Evolutionary conservation across 1,139 yeast genomes (phyloP), one percentile per base, ranked within the genome.

Genomic region (Yamadazyma dushanensis): DNA sequence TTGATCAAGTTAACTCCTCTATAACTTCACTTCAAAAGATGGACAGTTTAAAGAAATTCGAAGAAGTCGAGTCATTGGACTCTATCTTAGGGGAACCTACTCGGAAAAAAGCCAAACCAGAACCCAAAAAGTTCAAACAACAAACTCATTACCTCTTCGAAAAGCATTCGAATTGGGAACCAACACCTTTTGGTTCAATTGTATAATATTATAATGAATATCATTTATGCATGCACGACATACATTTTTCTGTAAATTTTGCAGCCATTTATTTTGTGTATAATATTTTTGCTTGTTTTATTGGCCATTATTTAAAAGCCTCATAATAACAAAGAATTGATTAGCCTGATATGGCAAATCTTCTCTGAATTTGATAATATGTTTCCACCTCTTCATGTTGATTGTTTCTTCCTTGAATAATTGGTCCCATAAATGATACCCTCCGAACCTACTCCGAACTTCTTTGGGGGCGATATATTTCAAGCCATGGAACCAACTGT

Each of bases 301-400:
- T 15, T 8, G n/a, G 31, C 35, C 58, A 21, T 63, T 50, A 37
- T 61, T 59, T 64, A 68, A 58, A 40, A 63, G 63, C 32, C 70
- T 53, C 42, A 68, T 54, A 13, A 68, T 61, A 41, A 69, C 57
- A 48, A 66, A 56, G 42, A 70, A 69, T 47, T 69, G 73, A 41
- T 70, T 70, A 36, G 63, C 71, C 47, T 68, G 74, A 36, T 54
- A 66, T 5, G 68, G 59, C 42, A 68, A 70, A 9, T 56, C 49
- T 32, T 59, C 63, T 47, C 75, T 55, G 45, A 61, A 66, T 41
- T 66, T 68, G 31, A 63, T 60, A 16, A 70, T 55, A 41, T 69
- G 75, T 42, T 70, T 70, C 76, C 76, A 70, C 45, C 76, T 56
- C 44, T 68, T 68, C 35, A 69, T 56, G 42, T 67, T 68, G 53